Conservation (phyloP, 2,329 filamentous ascomycete genomes). For the Colletotrichum spaethianum region DNA sequence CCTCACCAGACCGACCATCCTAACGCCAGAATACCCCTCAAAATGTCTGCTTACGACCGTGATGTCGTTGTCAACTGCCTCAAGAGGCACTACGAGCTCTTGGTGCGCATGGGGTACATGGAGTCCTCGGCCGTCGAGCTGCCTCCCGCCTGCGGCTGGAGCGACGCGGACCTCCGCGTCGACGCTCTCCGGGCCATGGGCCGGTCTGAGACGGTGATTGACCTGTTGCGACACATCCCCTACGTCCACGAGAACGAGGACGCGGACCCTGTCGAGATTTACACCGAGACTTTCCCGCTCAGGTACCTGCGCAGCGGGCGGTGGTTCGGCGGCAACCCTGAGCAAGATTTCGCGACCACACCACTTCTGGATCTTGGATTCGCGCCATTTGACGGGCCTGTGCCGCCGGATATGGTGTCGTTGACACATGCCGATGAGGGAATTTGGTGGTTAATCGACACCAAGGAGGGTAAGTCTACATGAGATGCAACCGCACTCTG, state of each 20-base stretch:
- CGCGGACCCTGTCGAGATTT: slow-evolving; percentile 33
- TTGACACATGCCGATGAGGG: slow-evolving; percentile 40
- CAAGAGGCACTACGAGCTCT: slow-evolving; percentile 37
- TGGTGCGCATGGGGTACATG: slow-evolving; percentile 40
- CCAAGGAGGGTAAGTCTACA: slow-evolving; percentile 26
- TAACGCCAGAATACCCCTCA: neutral
- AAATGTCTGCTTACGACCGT: slow-evolving; percentile 29
- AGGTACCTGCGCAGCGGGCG: slow-evolving; percentile 37
- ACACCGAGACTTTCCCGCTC: slow-evolving; percentile 38
- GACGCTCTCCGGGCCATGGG: slow-evolving; percentile 41
- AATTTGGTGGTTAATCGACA: slow-evolving; percentile 38
- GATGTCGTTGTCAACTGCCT: slow-evolving; percentile 34
- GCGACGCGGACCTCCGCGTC: slow-evolving; percentile 36
- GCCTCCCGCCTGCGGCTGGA: slow-evolving; percentile 34
- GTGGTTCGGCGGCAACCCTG: slow-evolving; percentile 30
- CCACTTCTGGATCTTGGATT: slow-evolving; percentile 34
- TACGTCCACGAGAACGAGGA: slow-evolving; percentile 38
- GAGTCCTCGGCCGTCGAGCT: slow-evolving; percentile 23
- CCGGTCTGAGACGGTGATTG: slow-evolving; percentile 37
- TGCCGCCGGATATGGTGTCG: slow-evolving; percentile 39
- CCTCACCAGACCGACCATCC: neutral
- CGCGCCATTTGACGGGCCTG: slow-evolving; percentile 39
- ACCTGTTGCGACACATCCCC: slow-evolving; percentile 36
- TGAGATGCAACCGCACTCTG: neutral
- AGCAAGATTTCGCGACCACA: slow-evolving; percentile 15